phyloP scores from a whole-genome alignment of 2,329 filamentous ascomycete genomes.

The Juglanconis oblonga region DNA sequence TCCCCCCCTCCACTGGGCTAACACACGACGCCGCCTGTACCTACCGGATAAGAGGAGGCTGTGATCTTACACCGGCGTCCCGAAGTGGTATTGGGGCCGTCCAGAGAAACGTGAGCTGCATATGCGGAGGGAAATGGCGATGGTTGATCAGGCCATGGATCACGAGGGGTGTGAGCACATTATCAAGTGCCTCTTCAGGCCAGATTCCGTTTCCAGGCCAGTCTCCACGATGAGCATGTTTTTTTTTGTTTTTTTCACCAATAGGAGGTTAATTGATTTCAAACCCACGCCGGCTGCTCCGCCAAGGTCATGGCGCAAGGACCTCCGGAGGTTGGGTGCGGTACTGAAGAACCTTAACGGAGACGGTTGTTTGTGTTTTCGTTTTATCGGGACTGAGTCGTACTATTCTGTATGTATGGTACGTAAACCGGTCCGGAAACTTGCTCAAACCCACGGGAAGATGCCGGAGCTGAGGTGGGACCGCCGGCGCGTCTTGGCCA shows the following conservation, averaged over 20 bases:
- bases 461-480: neutral
- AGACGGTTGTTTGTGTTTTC: neutral
- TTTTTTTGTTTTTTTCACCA: neutral
- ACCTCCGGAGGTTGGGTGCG: neutral
- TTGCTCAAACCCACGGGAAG: neutral
- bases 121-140: neutral
- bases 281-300: neutral
- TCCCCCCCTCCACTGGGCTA: no score
- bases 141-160: neutral
- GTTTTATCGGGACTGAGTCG: neutral
- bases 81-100: neutral
- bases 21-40: neutral
- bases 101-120: neutral
- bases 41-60: neutral
- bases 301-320: neutral
- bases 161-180: neutral
- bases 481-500: neutral
- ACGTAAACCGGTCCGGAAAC: neutral
- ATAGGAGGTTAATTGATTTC: neutral
- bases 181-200: neutral
- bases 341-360: neutral
- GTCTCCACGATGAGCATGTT: neutral
- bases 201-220: slow-evolving; percentile 19
- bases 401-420: no score
- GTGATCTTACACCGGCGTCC: neutral